Evolutionary conservation across 441 rosid species (phyloP).

Genomic region (Syzygium malaccense): DNA sequence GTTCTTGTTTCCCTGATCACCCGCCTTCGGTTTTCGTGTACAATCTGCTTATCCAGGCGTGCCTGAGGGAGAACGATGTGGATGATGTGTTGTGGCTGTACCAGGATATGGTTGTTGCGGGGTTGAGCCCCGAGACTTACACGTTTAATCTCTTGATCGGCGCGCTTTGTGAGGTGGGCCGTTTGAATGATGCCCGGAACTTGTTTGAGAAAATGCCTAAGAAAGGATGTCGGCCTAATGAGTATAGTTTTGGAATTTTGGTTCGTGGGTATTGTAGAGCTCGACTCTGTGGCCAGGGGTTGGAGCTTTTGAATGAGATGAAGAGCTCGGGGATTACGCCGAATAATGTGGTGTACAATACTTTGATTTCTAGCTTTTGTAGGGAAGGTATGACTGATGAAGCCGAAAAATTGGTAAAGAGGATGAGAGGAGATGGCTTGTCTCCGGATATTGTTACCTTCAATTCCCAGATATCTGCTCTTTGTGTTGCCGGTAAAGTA

Average conservation of each 20-base stretch:
- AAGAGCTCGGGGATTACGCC: slow-evolving; percentile 43
- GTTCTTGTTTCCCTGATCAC: slow-evolving; percentile 39
- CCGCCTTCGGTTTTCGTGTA: slow-evolving; percentile 46
- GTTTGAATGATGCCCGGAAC: slow-evolving; percentile 61
- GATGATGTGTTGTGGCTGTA: slow-evolving; percentile 70
- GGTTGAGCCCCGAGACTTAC: slow-evolving; percentile 66
- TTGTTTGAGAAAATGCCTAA: slow-evolving; percentile 85
- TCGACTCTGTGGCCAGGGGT: slow-evolving; percentile 43
- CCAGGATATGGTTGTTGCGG: slow-evolving; percentile 58
- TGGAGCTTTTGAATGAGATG: slow-evolving; percentile 60
- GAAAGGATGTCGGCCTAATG: slow-evolving; percentile 72
- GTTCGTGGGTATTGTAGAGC: slow-evolving; percentile 79
- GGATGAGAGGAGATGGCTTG: slow-evolving; percentile 70
- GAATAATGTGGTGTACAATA: slow-evolving; percentile 68
- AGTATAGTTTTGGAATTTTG: slow-evolving; percentile 77
- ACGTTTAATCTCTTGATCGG: slow-evolving; percentile 71
- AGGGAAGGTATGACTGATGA: slow-evolving; percentile 65
- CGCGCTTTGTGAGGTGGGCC: slow-evolving; percentile 56
- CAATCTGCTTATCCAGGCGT: slow-evolving; percentile 34
- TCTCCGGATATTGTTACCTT: slow-evolving; percentile 79
- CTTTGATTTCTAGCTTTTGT: slow-evolving; percentile 73
- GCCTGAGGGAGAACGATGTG: slow-evolving; percentile 25
- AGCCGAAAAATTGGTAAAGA: slow-evolving; percentile 73
- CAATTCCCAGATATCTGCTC: slow-evolving; percentile 83
- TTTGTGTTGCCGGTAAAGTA: slow-evolving; percentile 61